These are phyloP conservation scores for Jatropha podagrica DNA, from an alignment of 441 rosid species.

Conservation along the genomic window DNA sequence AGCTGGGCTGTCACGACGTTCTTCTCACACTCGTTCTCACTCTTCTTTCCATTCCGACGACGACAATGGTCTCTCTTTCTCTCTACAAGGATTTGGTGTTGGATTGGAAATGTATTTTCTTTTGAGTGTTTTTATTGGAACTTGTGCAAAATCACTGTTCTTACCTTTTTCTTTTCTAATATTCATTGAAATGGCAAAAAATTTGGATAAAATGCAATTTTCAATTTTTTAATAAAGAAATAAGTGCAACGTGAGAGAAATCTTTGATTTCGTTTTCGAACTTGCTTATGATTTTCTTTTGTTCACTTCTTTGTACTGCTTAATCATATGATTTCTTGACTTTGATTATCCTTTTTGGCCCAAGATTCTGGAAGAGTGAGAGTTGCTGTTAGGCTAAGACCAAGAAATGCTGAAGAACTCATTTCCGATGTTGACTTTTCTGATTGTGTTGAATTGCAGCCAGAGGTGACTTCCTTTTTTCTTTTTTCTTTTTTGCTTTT, in stretches of 20 bases:
- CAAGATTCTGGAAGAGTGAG: slow-evolving; percentile 85
- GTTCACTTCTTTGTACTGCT: not conserved
- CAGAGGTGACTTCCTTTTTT: slow-evolving; percentile 51
- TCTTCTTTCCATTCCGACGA: slow-evolving; percentile 31
- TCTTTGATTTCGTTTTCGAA: too few species aligned
- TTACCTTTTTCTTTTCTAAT: not conserved
- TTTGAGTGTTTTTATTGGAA: not conserved
- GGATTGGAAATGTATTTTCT: not conserved
- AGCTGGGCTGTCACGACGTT: slow-evolving; percentile 49
- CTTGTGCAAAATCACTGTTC: not conserved
- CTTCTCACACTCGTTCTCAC: slow-evolving; percentile 54
- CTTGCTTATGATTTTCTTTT: too few species aligned
- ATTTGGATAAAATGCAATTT: not conserved
- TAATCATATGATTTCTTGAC: not conserved
- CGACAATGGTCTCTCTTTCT: slow-evolving; percentile 37
- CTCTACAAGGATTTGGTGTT: not conserved
- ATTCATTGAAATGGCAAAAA: not conserved
- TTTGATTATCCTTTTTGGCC: slow-evolving; percentile 1
- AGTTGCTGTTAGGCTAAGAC: slow-evolving; percentile 83
- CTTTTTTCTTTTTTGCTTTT: not conserved
- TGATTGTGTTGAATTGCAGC: slow-evolving; percentile 82
- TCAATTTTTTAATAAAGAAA: not conserved
- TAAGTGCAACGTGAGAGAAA: not conserved
- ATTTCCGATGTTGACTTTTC: slow-evolving; percentile 76
- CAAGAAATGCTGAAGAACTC: slow-evolving; percentile 71